phyloP scores from a whole-genome alignment of 106 monocot species.

The Dendrobium huoshanense region DNA sequence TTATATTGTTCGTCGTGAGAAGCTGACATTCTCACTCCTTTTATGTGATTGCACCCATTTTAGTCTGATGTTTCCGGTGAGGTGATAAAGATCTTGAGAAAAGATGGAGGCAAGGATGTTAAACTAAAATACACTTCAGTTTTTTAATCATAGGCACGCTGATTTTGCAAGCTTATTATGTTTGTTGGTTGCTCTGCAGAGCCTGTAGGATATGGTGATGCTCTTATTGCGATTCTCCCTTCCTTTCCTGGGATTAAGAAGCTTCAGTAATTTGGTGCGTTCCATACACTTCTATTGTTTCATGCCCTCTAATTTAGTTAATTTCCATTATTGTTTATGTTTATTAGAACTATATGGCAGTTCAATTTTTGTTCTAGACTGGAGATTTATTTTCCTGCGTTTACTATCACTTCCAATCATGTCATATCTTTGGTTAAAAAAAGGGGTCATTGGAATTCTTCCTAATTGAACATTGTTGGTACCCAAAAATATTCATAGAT shows the following conservation, averaged over 20 bases:
- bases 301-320: neutral
- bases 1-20: neutral
- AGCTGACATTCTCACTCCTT: neutral
- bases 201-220: constrained; percentile 74
- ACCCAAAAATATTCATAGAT: neutral
- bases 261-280: constrained; percentile 28
- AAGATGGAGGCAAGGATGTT: constrained; percentile 46
- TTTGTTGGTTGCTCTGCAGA: constrained; percentile 24
- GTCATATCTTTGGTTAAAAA: too few relatives aligned
- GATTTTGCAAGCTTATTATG: neutral
- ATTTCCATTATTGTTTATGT: neutral
- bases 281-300: neutral
- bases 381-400: neutral
- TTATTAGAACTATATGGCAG: neutral
- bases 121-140: neutral
- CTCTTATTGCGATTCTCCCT: constrained; percentile 65
- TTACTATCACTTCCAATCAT: neutral
- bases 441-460: neutral
- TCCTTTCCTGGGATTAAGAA: constrained; percentile 78
- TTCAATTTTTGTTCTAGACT: neutral
- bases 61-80: constrained; percentile 83
- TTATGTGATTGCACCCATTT: constrained; percentile 1
- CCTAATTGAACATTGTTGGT: neutral
- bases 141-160: neutral
- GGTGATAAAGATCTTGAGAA: constrained; percentile 65